Base-by-base conservation (phyloP, 202 grass and related monocot species). In the Schoenoplectus triqueter region DNA sequence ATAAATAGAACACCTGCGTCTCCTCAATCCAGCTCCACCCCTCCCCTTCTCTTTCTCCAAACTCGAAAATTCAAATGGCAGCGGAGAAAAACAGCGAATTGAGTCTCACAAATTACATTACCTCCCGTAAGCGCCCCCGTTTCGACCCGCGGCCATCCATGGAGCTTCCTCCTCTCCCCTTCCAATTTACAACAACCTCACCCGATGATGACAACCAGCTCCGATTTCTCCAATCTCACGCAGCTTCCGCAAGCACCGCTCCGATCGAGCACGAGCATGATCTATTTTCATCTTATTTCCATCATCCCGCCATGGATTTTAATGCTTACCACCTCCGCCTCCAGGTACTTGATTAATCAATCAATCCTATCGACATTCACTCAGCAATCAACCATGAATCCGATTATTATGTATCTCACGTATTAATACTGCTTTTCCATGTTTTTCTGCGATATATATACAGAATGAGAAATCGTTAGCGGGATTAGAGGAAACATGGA, bases 51-150 rank as follows among this genome's bases (percentile, higher is more conserved):
- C 80, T 78, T 7, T 0, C 40, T 31, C 69, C 59, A 17, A 51
- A 2, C 80, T 14, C 55, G 6, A 13, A 49, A 48, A 20, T 56
- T 76, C 73, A 55, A 76, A 62, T 76, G 73, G 19, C 11, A 31
- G 31, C 31, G 31, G 31, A 31, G 31, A 31, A 0, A 76, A 17
- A 56, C 50, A 39, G 49, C 86, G 14, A 61, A 61, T 14, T 61
- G 57, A 14, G 67, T 44, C 64, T 45, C 31, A 31, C 31, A 42
- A 67, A 82, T 74, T 93, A 93, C 69, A 91, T 90, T 74, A 73
- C 63, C 47, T 7, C 62, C 20, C 3, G 3, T 21, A 48, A 63
- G 13, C 51, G 39, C 14, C 60, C 75, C 42, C 79, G 49, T 54
- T 19, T 75, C 20, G 19, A 13, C 4, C 14, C 80, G 10, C 52